phyloP scores from a whole-genome alignment of 345 rosid species.

The Salix dunnii region DNA sequence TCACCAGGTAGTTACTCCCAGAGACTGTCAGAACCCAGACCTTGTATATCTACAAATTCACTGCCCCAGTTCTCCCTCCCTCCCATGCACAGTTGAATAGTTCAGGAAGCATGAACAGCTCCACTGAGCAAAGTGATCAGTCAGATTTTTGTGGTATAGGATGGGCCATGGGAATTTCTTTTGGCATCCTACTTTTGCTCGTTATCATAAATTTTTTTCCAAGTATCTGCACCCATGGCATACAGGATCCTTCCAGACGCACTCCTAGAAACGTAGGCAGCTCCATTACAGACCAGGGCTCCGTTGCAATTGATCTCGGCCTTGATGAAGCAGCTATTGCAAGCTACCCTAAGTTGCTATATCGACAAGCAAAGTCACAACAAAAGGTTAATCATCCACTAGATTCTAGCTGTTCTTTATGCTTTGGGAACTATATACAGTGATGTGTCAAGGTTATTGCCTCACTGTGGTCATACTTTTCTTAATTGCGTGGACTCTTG shows the following conservation, averaged over 20 bases:
- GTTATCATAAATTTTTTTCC: background rate
- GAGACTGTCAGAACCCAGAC: too few relatives aligned
- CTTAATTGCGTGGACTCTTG: conserved; percentile 29
- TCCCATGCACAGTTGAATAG: too few relatives aligned
- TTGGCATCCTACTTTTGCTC: background rate
- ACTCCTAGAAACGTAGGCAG: background rate
- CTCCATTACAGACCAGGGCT: background rate
- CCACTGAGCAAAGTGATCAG: background rate
- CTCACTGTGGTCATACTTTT: conserved; percentile 28
- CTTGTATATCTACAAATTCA: too few relatives aligned
- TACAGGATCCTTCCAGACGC: background rate
- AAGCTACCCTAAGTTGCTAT: conserved; percentile 35
- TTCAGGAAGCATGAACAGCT: too few relatives aligned
- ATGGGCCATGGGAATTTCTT: background rate
- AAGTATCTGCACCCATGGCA: background rate
- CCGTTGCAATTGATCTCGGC: conserved; percentile 16
- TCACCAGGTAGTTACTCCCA: too few relatives aligned
- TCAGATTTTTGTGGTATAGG: background rate
- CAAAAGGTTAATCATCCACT: background rate
- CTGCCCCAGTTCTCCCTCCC: too few relatives aligned
- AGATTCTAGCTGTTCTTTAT: conserved; percentile 30
- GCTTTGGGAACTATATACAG: conserved; percentile 26
- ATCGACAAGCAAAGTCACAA: conserved; percentile 17
- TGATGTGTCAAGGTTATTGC: conserved; percentile 28
- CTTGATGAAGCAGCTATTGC: conserved; percentile 29